Base-by-base conservation (phyloP, 2,329 filamentous ascomycete species). In the Didymella glomerata region DNA sequence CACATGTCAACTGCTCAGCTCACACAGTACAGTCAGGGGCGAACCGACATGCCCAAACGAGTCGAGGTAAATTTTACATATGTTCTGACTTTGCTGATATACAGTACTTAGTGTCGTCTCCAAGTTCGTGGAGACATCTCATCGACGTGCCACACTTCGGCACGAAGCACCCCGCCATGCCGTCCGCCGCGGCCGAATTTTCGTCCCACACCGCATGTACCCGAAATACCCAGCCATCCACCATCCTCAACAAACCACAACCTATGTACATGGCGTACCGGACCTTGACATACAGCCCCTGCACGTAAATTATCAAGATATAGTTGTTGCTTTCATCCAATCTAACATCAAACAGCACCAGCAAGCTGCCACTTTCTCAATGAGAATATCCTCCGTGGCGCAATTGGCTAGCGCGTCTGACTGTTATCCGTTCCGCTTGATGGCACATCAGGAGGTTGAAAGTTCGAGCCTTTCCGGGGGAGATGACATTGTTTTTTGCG, bases 341-440 rank as follows among this genome's bases (percentile, higher is more conserved):
- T 27, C 25, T 30, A 8, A 4, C 40, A 42, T 42, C 20, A 42
- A 42, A 42, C 38, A 38, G 36, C 18, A 36, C 34, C 27, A 40
- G 10, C 34, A 38, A 38, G 30, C 30, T 38, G 34, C 34, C 34
- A 38, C 34, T 18, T 38, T 25, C 34, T 38, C 34, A 16, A 18
- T 9, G 34, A 38, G 34, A 34, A 38, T 7, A 59, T 60, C 69
- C 68, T 70, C 69, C 67, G 64, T 73, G 71, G 70, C 71, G 71
- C 71, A 74, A 74, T 74, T 83, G 82, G 82, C 80, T 84, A 84
- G 82, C 81, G 82, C 82, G 82, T 84, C 79, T 80, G 82, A 83
- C 82, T 84, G 82, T 84, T 84, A 83, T 58, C 59, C 53, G 38
- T 53, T 53, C 42, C 57, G 57, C 48, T 54, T 61, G 53, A 56